Evolutionary conservation across 2,329 filamentous ascomycete genomes (phyloP).

Genomic region (Neopestalotiopsis sp.): DNA sequence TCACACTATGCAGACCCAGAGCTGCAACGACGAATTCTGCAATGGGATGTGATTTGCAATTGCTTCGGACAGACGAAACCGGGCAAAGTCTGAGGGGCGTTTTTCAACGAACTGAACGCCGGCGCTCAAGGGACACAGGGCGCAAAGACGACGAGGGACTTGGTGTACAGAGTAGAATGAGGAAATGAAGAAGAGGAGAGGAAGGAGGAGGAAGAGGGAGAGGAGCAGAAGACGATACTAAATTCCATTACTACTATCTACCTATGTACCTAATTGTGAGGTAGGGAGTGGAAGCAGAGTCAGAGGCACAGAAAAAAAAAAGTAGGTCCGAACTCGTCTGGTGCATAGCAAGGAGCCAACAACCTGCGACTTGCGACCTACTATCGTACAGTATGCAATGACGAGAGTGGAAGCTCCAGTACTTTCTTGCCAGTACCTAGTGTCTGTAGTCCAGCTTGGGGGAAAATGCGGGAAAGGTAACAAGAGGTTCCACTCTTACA

Average conservation of each 20-base stretch:
- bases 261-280: background rate
- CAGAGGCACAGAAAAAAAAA: slow-evolving; percentile 9
- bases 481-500: background rate
- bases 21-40: background rate
- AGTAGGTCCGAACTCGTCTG: slow-evolving; percentile 3
- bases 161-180: background rate
- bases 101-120: background rate
- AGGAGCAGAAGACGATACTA: background rate
- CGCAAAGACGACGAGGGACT: background rate
- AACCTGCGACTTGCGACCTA: background rate
- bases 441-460: too few species aligned
- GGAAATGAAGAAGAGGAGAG: background rate
- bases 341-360: background rate
- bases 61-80: too few species aligned
- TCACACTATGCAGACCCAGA: slow-evolving; percentile 1
- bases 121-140: background rate
- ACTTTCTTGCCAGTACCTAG: too few species aligned
- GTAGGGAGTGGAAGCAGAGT: background rate
- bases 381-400: background rate
- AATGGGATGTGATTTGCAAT: background rate
- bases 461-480: slow-evolving; percentile 5
- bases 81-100: background rate
- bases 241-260: background rate
- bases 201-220: background rate
- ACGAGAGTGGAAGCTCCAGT: slow-evolving; percentile 4